Conservation (phyloP, 2,329 filamentous ascomycete genomes). For the Aspergillus floridensis region DNA sequence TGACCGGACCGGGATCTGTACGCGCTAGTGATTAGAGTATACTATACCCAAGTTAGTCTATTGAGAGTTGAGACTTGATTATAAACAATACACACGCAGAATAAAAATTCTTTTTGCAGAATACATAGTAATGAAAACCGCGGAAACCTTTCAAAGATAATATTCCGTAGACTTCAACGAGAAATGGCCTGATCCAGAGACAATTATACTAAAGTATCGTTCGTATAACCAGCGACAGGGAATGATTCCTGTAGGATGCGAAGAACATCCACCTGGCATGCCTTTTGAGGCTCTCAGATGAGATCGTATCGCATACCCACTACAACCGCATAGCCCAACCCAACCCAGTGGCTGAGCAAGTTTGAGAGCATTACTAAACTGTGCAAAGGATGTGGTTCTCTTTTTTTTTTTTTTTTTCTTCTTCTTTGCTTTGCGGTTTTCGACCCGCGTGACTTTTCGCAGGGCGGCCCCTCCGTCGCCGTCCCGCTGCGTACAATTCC, state of each 20-base stretch:
- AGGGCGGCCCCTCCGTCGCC: not conserved
- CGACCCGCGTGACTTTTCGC: slow-evolving; percentile 6
- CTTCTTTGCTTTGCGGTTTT: not conserved
- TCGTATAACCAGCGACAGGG: not conserved
- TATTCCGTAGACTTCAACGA: too few species aligned
- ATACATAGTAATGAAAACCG: too few species aligned
- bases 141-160: too few species aligned
- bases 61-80: too few species aligned
- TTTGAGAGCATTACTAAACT: not conserved
- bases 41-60: not conserved
- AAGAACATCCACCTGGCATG: too few species aligned
- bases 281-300: not conserved
- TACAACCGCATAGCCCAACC: not conserved
- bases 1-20: not conserved
- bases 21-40: not conserved
- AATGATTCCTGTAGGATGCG: not conserved
- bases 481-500: not conserved
- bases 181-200: too few species aligned
- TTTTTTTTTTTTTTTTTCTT: too few species aligned
- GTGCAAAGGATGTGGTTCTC: not conserved
- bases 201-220: too few species aligned
- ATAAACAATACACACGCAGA: too few species aligned
- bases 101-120: too few species aligned
- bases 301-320: not conserved
- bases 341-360: not conserved